These are phyloP conservation scores for Centella asiatica DNA, from an alignment of 129 eudicot genomes.

Conservation along the genomic window DNA sequence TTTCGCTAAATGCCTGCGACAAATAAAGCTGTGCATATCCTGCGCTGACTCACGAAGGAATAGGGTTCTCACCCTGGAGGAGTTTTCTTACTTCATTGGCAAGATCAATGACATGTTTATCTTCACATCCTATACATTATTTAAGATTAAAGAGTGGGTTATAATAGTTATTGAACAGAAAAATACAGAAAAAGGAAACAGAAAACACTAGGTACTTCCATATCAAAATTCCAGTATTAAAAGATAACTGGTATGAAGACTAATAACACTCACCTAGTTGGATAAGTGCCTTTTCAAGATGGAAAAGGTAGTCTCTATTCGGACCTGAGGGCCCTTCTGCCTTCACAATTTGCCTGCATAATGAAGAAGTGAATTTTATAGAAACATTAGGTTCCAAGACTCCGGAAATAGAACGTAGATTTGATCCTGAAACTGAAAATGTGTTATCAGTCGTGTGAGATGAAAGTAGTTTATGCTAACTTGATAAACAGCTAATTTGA, in stretches of 20 bases:
- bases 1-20: not conserved
- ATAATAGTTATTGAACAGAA: not conserved
- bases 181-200: not conserved
- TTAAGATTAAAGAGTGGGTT: not conserved
- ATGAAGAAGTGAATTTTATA: not conserved
- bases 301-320: constrained; percentile 88
- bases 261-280: constrained; percentile 42
- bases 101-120: constrained; percentile 59
- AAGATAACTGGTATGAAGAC: not conserved
- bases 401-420: not conserved
- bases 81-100: constrained; percentile 66
- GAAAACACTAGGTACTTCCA: not conserved
- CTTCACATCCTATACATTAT: constrained; percentile 52
- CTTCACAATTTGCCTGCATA: constrained; percentile 64
- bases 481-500: not conserved
- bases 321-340: constrained; percentile 99
- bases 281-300: constrained; percentile 68
- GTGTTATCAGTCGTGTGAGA: not conserved
- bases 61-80: constrained; percentile 16
- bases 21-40: not conserved
- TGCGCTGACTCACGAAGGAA: constrained; percentile 5
- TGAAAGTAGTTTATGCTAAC: not conserved
- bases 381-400: not conserved
- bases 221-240: not conserved
- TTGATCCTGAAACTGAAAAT: not conserved